These are phyloP conservation scores for Colletotrichum simmondsii DNA, from an alignment of 2,329 filamentous ascomycete species.

Conservation along the genomic window DNA sequence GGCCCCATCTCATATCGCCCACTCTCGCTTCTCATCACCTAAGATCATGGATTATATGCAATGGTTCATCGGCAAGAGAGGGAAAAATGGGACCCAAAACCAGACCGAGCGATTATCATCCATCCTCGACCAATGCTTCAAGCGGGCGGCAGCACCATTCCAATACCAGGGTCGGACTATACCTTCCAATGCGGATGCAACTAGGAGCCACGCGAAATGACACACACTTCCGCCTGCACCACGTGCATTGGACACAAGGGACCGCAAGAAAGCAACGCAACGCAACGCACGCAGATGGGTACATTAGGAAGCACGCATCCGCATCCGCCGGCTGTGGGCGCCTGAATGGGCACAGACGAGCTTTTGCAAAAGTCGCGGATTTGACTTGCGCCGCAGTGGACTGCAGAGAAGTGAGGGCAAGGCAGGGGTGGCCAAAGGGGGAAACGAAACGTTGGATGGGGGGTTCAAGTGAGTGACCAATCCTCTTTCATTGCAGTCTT, in stretches of 20 bases:
- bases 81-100: too few relatives aligned
- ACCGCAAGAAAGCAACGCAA: not conserved
- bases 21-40: constrained; percentile 18
- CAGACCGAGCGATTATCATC: not conserved
- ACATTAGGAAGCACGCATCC: constrained; percentile 21
- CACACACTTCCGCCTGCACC: constrained; percentile 22
- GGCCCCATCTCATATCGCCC: not conserved
- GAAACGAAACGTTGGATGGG: not conserved
- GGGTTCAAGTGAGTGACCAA: constrained; percentile 16
- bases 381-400: constrained; percentile 1
- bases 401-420: constrained; percentile 4
- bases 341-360: constrained; percentile 3
- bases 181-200: constrained; percentile 31
- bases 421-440: not conserved
- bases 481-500: constrained; percentile 10
- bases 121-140: constrained; percentile 2
- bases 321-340: constrained; percentile 26
- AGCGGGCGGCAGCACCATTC: not conserved
- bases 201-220: constrained; percentile 32
- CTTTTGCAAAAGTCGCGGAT: constrained; percentile 6
- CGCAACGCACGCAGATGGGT: constrained; percentile 13
- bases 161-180: constrained; percentile 29
- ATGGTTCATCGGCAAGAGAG: constrained; percentile 19
- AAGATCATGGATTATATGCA: constrained; percentile 22
- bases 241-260: constrained; percentile 13